Evolutionary conservation across 2,329 filamentous ascomycete species (phyloP).

Genomic region (Daldinia sp.): DNA sequence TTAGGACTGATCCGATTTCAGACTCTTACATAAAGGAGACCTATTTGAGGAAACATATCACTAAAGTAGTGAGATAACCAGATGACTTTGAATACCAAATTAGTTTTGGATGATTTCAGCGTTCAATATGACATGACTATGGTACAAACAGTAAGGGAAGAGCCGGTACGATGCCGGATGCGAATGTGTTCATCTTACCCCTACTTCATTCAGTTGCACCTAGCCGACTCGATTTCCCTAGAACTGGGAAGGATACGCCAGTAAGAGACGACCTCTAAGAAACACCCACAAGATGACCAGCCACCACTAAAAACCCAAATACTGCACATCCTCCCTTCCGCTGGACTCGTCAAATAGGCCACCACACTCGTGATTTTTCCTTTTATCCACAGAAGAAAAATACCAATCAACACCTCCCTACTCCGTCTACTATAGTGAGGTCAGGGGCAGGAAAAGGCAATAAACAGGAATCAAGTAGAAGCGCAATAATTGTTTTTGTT

Average conservation of each 20-base stretch:
- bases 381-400: slow-evolving; percentile 42
- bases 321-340: slow-evolving; percentile 24
- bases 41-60: neutral
- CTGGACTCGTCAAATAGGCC: slow-evolving; percentile 24
- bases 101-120: slow-evolving; percentile 41
- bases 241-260: slow-evolving; percentile 25
- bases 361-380: slow-evolving; percentile 36
- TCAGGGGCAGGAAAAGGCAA: slow-evolving; percentile 42
- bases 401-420: slow-evolving; percentile 39
- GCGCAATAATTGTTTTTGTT: slow-evolving; percentile 37
- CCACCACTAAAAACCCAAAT: slow-evolving; percentile 34
- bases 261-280: slow-evolving; percentile 33
- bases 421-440: slow-evolving; percentile 49
- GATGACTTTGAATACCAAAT: slow-evolving; percentile 8
- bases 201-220: slow-evolving; percentile 40
- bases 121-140: slow-evolving; percentile 47
- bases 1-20: neutral
- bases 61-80: neutral
- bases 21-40: neutral
- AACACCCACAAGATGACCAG: slow-evolving; percentile 32
- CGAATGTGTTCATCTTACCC: slow-evolving; percentile 37
- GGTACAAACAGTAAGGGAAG: slow-evolving; percentile 45
- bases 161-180: slow-evolving; percentile 41
- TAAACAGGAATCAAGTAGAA: slow-evolving; percentile 42
- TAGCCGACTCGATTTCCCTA: slow-evolving; percentile 30